Base-by-base conservation (phyloP, 2,329 filamentous ascomycete genomes). In the Aspergillus chevalieri region DNA sequence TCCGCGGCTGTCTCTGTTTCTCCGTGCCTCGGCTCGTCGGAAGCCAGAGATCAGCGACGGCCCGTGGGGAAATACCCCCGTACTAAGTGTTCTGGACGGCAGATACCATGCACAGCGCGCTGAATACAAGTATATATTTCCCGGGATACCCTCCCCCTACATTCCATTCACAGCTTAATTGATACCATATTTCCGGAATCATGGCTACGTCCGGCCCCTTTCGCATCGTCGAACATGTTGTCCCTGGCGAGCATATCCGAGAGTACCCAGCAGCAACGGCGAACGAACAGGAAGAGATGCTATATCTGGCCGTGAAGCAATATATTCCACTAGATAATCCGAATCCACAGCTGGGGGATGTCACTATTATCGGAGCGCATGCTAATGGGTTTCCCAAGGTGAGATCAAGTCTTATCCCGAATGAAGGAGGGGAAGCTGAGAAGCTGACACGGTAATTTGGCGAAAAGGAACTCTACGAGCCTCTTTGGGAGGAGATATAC, bases 381-480 rank as follows among this genome's bases (percentile, higher is more conserved):
- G 92, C 89, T 45, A 96, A 96, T 73, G 92, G 86, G 9, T 95
- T 96, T 58, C 87, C 89, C 9, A 97, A 96, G 78, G 87, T 87
- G 67, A 47, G 52, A 12, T 41, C 30, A 12, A 19, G 10, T 41
- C 17, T 22, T 15, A 19, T 41, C 26, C 26, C 38, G 14, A 15
- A 38, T 14, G 9, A 34, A n/a, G 4, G 30, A 34, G 4, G 10
- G 30, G n/a, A 12, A 6, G n/a, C 24, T 21, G 34, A 21, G n/a
- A 12, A 6, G n/a, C 24, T 21, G 34, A 21, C 26, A 34, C 6
- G 38, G 50, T 57, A 33, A 60, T 50, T 5, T 14, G 26, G 34
- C 38, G 9, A 3, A 12, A 54, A 90, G 86, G 92, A 97, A 75
- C 71, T 96, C 2, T 96, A 96, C 64, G 91, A 96, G 62, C 87